Evolutionary conservation across 2,329 filamentous ascomycete genomes (phyloP), one percentile per base, ranked within the genome.

Genomic region (Cordyceps cateniannulata): DNA sequence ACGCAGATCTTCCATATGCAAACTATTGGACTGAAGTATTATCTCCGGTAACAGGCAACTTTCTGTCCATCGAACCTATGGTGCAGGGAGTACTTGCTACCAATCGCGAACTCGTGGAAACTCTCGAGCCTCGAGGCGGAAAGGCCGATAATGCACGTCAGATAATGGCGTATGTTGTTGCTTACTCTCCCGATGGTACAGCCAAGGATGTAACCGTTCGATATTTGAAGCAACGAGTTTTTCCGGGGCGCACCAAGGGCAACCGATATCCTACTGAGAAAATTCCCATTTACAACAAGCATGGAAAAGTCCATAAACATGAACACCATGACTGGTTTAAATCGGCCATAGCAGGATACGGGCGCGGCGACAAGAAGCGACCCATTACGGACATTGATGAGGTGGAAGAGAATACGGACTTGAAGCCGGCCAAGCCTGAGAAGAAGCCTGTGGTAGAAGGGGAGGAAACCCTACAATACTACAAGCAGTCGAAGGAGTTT

Each of bases 191-290:
- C 3, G 93, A 98, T 69, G 91, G 90, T 2, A 93, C 91, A 0
- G 93, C 91, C 14, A 98, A 98, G 71, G 95, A 99, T 70, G 89
- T 99, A 18, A 99, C 95, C 0, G 87, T 95, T 12, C 85, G 95
- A 29, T 99, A 99, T 71, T 77, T 99, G 8, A 93, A 88, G 68
- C 85, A 88, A 24, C 89, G 89, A 61, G 82, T 88, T 58, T 86
- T 92, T 71, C 95, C 95, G 0, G 93, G 95, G 4, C 89, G 92
- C 66, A 96, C 93, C 0, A 98, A 96, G 70, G 91, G 93, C 4
- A 83, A 87, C 64, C 85, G 95, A 7, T 83, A 96, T 70, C 85
- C 88, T 0, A 71, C 86, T 2, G 91, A 96, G 66, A 96, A 93
- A 69, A 79, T 96, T 1, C 87, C 92, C 0, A 77, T 97, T 7